Conservation (phyloP, 352 stramenopile species). For the Phytophthora capsici region DNA sequence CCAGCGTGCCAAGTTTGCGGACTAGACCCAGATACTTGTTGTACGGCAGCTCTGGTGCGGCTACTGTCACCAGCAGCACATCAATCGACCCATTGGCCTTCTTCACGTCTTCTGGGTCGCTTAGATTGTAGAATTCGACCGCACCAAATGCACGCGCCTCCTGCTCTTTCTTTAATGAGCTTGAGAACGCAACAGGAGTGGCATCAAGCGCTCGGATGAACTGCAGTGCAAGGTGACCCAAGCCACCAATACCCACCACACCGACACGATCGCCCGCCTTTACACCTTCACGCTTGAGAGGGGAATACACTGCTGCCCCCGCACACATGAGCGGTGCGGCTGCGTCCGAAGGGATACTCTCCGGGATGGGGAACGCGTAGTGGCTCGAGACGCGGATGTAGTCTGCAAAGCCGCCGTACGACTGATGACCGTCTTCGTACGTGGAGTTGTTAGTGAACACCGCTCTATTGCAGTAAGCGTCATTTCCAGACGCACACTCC, state of each 20-base stretch:
- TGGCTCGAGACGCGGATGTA: conserved; percentile 60
- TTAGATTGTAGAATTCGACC: conserved; percentile 25
- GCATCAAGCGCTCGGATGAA: conserved; percentile 16
- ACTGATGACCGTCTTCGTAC: conserved; percentile 41
- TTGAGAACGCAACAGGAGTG: conserved; percentile 11
- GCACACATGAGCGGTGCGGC: conserved; percentile 73
- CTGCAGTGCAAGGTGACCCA: conserved; percentile 57
- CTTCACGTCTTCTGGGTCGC: conserved; percentile 36
- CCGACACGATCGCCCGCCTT: conserved; percentile 53
- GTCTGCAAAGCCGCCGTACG: conserved; percentile 69
- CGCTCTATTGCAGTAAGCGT: conserved; percentile 59
- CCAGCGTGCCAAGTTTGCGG: conserved; percentile 52
- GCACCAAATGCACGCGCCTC: conserved; percentile 9
- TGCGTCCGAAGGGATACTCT: conserved; percentile 43
- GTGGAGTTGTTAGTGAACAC: conserved; percentile 52
- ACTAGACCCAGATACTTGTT: conserved; percentile 57
- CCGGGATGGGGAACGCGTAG: conserved; percentile 62
- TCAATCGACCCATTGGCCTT: conserved; percentile 44
- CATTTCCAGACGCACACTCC: conserved; percentile 48
- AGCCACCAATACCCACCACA: conserved; percentile 74
- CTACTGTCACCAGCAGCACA: conserved; percentile 70
- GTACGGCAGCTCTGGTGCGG: conserved; percentile 49
- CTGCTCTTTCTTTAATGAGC: conserved; percentile 15
- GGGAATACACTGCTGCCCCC: conserved; percentile 76
- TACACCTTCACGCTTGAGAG: conserved; percentile 53